Evolutionary conservation across 768 basidiomycete species (phyloP).

Genomic region (Mycena capillaripes): DNA sequence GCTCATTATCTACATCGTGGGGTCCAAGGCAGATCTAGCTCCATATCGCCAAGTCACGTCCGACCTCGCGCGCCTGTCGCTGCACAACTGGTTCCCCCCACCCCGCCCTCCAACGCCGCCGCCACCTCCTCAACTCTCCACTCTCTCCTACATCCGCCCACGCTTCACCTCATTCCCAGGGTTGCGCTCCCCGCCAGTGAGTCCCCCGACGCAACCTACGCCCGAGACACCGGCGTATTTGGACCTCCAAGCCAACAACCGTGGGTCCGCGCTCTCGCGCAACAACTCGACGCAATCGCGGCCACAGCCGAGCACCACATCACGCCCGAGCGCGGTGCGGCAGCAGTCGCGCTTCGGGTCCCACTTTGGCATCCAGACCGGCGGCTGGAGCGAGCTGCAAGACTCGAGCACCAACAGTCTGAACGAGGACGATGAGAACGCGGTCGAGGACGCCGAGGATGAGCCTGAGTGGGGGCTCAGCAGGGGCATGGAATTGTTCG

Average conservation of each 20-base stretch:
- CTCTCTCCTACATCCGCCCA: constrained; percentile 83
- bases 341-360: constrained; percentile 73
- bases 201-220: constrained; percentile 59
- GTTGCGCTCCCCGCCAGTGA: constrained; percentile 72
- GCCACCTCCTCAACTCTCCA: constrained; percentile 71
- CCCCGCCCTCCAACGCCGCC: constrained; percentile 78
- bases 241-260: constrained; percentile 64
- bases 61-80: constrained; percentile 85
- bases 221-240: constrained; percentile 74
- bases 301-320: constrained; percentile 57
- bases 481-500: constrained; percentile 90
- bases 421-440: constrained; percentile 76
- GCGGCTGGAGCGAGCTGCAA: constrained; percentile 65
- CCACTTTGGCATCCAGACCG: constrained; percentile 64
- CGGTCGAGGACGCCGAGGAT: constrained; percentile 58
- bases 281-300: constrained; percentile 60
- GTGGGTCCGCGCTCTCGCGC: constrained; percentile 43
- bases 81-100: constrained; percentile 92
- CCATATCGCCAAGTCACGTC: constrained; percentile 81
- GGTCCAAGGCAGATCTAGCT: constrained; percentile 89
- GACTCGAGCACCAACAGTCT: constrained; percentile 78
- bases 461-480: constrained; percentile 82
- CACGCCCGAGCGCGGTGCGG: constrained; percentile 63
- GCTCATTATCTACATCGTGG: constrained; percentile 95
- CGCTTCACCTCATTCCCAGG: constrained; percentile 82